A percentile compares a stretch with the other conserved stretches of the same genome.
These are phyloP conservation scores for Paramecium caudatum DNA, from an alignment of 73 alveolate species.

Conservation along the genomic window DNA sequence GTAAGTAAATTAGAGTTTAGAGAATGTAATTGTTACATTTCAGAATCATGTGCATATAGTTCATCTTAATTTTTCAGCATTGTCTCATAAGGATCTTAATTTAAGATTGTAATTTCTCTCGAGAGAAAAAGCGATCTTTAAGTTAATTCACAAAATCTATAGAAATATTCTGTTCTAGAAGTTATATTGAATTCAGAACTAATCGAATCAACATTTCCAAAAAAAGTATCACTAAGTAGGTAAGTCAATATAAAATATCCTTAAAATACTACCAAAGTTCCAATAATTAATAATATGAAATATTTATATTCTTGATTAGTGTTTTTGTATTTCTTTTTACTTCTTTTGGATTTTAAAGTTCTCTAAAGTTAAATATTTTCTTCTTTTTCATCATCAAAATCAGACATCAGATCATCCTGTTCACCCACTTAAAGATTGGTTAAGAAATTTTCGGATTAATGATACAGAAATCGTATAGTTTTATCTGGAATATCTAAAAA, in stretches of 20 bases:
- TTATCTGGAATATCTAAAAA: slow-evolving; percentile 55
- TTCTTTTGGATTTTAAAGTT: slow-evolving; percentile 12
- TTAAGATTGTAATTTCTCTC: neutral
- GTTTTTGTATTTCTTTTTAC: slow-evolving; percentile 34
- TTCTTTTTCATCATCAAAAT: slow-evolving; percentile 45
- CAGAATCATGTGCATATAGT: slow-evolving; percentile 1
- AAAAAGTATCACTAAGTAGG: neutral
- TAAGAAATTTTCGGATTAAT: slow-evolving; percentile 25
- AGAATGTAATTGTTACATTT: slow-evolving; percentile 42
- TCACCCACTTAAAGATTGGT: slow-evolving; percentile 50
- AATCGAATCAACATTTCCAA: neutral
- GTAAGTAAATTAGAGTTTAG: neutral
- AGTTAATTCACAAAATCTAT: slow-evolving; percentile 3
- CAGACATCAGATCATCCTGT: slow-evolving; percentile 45
- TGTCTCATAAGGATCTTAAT: neutral
- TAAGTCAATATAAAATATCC: slow-evolving; percentile 25
- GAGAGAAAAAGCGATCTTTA: slow-evolving; percentile 9
- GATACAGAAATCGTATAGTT: slow-evolving; percentile 29
- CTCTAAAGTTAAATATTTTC: slow-evolving; percentile 12
- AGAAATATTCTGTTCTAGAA: slow-evolving; percentile 23
- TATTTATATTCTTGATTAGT: slow-evolving; percentile 38
- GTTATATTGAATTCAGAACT: slow-evolving; percentile 30
- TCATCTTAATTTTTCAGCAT: neutral
- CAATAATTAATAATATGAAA: neutral
- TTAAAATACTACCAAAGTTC: neutral